phyloP scores from a whole-genome alignment of 2,329 filamentous ascomycete species.

The Macroventuria anomochaeta region DNA sequence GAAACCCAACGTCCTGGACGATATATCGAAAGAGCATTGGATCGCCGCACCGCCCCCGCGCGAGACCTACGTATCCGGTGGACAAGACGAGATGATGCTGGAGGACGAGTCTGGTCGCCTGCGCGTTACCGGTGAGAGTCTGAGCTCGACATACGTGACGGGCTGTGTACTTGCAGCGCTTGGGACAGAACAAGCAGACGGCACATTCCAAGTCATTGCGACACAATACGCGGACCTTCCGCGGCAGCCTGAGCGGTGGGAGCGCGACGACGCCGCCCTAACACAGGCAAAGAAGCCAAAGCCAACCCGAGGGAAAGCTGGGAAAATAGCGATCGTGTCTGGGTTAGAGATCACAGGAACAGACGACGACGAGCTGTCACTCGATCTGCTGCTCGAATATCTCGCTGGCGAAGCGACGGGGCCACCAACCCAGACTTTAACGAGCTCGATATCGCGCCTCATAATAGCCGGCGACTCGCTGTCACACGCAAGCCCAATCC shows the following conservation, averaged over 20 bases:
- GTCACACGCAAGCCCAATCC: slow-evolving; percentile 55
- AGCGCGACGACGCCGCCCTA: slow-evolving; percentile 61
- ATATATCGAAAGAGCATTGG: slow-evolving; percentile 95
- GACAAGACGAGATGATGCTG: slow-evolving; percentile 77
- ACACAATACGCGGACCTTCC: slow-evolving; percentile 87
- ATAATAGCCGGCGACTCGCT: slow-evolving; percentile 94
- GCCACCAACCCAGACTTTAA: slow-evolving; percentile 63
- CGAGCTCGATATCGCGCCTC: slow-evolving; percentile 77
- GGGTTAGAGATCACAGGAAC: slow-evolving; percentile 83
- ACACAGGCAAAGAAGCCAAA: slow-evolving; percentile 43
- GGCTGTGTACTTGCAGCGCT: slow-evolving; percentile 94
- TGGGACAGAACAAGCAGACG: slow-evolving; percentile 90
- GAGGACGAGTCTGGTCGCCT: slow-evolving; percentile 95
- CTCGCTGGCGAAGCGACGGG: slow-evolving; percentile 81
- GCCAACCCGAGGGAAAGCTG: slow-evolving; percentile 55
- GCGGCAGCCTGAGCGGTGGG: slow-evolving; percentile 81
- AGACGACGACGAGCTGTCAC: slow-evolving; percentile 74
- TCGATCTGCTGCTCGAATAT: slow-evolving; percentile 83
- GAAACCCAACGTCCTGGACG: slow-evolving; percentile 95
- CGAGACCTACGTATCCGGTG: slow-evolving; percentile 75
- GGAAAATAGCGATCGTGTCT: slow-evolving; percentile 87
- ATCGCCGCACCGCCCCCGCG: slow-evolving; percentile 80
- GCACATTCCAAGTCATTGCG: slow-evolving; percentile 91
- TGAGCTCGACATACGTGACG: slow-evolving; percentile 79
- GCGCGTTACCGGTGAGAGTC: slow-evolving; percentile 72